phyloP scores from a whole-genome alignment of 495 filamentous ascomycete genomes.

The Barbatosphaeria neglecta region DNA sequence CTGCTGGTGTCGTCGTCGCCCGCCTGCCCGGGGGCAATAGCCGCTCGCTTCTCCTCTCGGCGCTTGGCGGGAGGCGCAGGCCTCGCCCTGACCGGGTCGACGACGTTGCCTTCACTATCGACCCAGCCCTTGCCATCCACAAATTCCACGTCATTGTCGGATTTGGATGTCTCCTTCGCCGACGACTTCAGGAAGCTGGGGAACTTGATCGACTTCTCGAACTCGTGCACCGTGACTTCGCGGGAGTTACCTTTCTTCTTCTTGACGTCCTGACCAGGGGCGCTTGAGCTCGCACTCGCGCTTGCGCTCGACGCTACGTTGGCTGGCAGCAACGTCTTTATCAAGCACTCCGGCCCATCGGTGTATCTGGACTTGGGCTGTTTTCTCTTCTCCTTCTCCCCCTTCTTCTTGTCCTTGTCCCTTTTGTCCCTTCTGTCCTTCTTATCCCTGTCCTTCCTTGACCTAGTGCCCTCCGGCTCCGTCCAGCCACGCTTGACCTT shows the following conservation, averaged over 20 bases:
- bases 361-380: constrained; percentile 63
- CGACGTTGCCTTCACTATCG: constrained; percentile 62
- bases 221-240: constrained; percentile 65
- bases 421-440: too few relatives aligned
- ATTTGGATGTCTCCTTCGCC: constrained; percentile 12
- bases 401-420: too few relatives aligned
- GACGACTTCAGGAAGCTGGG: constrained; percentile 59
- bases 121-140: constrained; percentile 83
- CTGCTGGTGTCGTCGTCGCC: constrained; percentile 19
- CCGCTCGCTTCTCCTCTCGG: constrained; percentile 5
- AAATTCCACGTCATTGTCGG: constrained; percentile 36
- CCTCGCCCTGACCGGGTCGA: constrained; percentile 40
- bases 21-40: constrained; percentile 6
- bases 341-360: constrained; percentile 65
- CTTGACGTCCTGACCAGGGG: constrained; percentile 33
- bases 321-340: constrained; percentile 64
- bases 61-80: constrained; percentile 2
- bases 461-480: constrained; percentile 36
- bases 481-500: constrained; percentile 90
- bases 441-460: constrained; percentile 35
- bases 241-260: constrained; percentile 37
- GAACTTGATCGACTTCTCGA: constrained; percentile 64
- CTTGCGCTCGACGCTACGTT: constrained; percentile 39
- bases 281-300: too few relatives aligned
- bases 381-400: constrained; percentile 40